Percentiles rank a stretch among this genome's conserved stretches.
These are phyloP conservation scores for Cladorrhinum samala DNA, from an alignment of 495 filamentous ascomycete genomes.

Conservation along the genomic window DNA sequence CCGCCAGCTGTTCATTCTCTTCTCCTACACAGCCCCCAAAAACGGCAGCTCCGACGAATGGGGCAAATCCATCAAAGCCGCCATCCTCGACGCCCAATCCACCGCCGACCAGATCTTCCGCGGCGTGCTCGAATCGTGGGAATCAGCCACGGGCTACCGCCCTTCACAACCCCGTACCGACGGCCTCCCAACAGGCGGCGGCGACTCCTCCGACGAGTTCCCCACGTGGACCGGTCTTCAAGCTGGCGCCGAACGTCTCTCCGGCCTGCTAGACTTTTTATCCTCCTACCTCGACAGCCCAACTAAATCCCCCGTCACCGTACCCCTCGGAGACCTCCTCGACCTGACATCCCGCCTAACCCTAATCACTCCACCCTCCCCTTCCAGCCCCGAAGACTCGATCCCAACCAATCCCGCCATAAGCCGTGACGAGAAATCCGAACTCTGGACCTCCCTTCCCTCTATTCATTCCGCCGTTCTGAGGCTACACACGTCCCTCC, in stretches of 20 bases:
- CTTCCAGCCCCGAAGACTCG: slow-evolving; percentile 27
- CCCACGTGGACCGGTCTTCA: slow-evolving; percentile 64
- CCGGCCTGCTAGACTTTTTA: slow-evolving; percentile 57
- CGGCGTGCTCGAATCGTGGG: slow-evolving; percentile 70
- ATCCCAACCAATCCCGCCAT: slow-evolving; percentile 59
- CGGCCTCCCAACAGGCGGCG: slow-evolving; percentile 36
- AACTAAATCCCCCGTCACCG: slow-evolving; percentile 53
- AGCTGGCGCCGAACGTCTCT: slow-evolving; percentile 61
- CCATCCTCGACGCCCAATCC: slow-evolving; percentile 56
- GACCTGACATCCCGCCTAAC: slow-evolving; percentile 64
- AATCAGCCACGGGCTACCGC: slow-evolving; percentile 46
- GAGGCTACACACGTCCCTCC: slow-evolving; percentile 47
- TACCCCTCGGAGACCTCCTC: slow-evolving; percentile 59
- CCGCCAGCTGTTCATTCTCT: slow-evolving; percentile 55
- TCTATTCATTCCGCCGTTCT: slow-evolving; percentile 65
- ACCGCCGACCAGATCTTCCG: slow-evolving; percentile 71
- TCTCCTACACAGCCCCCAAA: slow-evolving; percentile 72
- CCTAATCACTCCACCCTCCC: slow-evolving; percentile 54
- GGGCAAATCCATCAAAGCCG: slow-evolving; percentile 53
- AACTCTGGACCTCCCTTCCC: slow-evolving; percentile 63
- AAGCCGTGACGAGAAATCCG: slow-evolving; percentile 69
- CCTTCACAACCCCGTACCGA: slow-evolving; percentile 30
- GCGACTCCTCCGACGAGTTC: slow-evolving; percentile 43
- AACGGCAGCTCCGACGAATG: slow-evolving; percentile 67
- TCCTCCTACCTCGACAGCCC: slow-evolving; percentile 40